Base-by-base conservation (phyloP, 257 asterid genomes). In the Thymus quinquecostatus region DNA sequence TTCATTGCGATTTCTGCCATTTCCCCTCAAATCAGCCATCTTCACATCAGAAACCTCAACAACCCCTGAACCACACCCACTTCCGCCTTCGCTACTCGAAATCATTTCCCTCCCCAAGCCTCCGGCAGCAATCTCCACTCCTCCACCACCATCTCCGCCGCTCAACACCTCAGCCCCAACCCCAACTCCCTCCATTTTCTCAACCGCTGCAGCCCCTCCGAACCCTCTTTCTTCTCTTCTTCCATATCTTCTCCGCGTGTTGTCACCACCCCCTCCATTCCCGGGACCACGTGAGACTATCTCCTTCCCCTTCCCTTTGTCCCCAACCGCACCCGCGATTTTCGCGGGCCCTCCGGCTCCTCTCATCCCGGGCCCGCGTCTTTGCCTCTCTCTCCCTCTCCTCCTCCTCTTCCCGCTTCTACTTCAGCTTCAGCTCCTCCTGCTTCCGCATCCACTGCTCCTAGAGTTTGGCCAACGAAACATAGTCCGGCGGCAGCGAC, bases 401-500 rank as follows among this genome's bases (percentile, higher is more conserved):
- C 54, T 48, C 61, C 36, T 72, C 74, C 21, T 21, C 21, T 71
- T 74, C 66, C 10, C 47, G 40, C 43, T 82, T 70, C 57, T 78
- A 60, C 47, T 66, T 64, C 57, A 75, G 76, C 41, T 77, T 61
- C 41, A 72, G 62, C 28, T 78, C 80, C 48, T 82, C 64, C 43
- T 87, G 77, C 62, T 78, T 80, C 10, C 67, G 80, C 64, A 85
- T 77, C 95, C 96, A 89, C 68, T 84, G 83, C 71, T 87, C 87
- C 60, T 77, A 81, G 32, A 92, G 93, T 6, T 84, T 83, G 47
- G 72, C 83, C 0, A 86, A 50, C n/a, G 96, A 75, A 12, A 92
- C 90, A 78, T 89, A 92, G 70, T 82, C 79, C 1, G 93, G 71
- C 8, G 96, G 96, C 40, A 92, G 70, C 47, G 82, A 64, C n/a